Evolutionary conservation across 2,329 filamentous ascomycete genomes (phyloP).

Genomic region (Coniochaeta hoffmannii): DNA sequence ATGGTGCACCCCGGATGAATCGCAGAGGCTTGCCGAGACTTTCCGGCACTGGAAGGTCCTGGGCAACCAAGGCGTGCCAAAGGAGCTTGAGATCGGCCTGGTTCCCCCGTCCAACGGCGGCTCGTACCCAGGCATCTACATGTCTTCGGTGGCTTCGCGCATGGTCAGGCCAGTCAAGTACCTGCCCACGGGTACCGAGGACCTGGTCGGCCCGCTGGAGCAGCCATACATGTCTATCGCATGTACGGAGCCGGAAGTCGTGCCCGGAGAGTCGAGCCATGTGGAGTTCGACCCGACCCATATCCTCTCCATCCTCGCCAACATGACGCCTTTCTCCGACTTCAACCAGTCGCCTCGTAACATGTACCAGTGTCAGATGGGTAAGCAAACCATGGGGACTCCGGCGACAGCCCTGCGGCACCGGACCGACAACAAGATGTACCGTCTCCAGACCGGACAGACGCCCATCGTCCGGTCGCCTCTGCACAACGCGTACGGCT

Average conservation of each 20-base stretch:
- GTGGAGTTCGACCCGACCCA: slow-evolving; percentile 93
- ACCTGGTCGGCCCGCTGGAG: slow-evolving; percentile 88
- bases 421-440: slow-evolving; percentile 95
- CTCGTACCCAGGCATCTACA: slow-evolving; percentile 94
- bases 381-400: slow-evolving; percentile 98
- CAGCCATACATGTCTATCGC: slow-evolving; percentile 99
- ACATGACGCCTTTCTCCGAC: slow-evolving; percentile 98
- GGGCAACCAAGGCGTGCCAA: slow-evolving; percentile 70
- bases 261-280: slow-evolving; percentile 84
- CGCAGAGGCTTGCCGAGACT: slow-evolving; percentile 74
- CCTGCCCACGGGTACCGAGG: slow-evolving; percentile 74
- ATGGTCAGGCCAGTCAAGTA: slow-evolving; percentile 94
- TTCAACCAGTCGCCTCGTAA: slow-evolving; percentile 98
- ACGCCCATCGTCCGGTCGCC: slow-evolving; percentile 89
- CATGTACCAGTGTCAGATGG: slow-evolving; percentile 99
- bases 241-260: slow-evolving; percentile 78
- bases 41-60: slow-evolving; percentile 94
- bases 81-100: slow-evolving; percentile 84
- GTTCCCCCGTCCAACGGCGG: slow-evolving; percentile 82
- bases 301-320: slow-evolving; percentile 93
- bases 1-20: slow-evolving; percentile 81
- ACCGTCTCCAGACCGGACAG: slow-evolving; percentile 89
- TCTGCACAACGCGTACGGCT: slow-evolving; percentile 89
- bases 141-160: slow-evolving; percentile 76
- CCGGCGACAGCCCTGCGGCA: slow-evolving; percentile 77